Evolutionary conservation across 345 rosid genomes (phyloP).

Genomic region (Gossypium raimondii): DNA sequence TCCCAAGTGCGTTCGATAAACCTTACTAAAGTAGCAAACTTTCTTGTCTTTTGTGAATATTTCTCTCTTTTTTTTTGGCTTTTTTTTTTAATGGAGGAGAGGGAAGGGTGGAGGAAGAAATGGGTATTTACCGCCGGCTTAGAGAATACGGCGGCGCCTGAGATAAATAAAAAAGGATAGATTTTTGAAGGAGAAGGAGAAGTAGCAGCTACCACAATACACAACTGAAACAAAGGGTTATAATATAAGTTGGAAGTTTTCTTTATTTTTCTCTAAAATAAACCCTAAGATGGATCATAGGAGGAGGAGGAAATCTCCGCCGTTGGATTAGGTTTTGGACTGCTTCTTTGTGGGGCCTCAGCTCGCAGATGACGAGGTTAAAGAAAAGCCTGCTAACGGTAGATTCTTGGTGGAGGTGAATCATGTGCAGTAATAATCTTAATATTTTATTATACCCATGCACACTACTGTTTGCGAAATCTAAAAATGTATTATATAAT

Average conservation of each 20-base stretch:
- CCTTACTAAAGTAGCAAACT: constrained; percentile 6
- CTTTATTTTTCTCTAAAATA: neutral
- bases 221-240: neutral
- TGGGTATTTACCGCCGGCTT: constrained; percentile 47
- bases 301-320: constrained; percentile 20
- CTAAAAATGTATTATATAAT: too few species aligned
- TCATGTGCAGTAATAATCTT: too few species aligned
- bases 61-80: constrained; percentile 10
- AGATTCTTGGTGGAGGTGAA: neutral
- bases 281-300: constrained; percentile 26
- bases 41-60: constrained; percentile 8
- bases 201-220: constrained; percentile 13
- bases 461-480: too few species aligned
- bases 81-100: constrained; percentile 32
- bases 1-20: neutral
- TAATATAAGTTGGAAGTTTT: neutral
- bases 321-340: constrained; percentile 24
- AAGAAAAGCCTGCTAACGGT: neutral
- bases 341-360: constrained; percentile 9
- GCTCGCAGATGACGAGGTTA: neutral
- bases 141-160: constrained; percentile 47
- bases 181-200: neutral
- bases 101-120: constrained; percentile 38
- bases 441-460: too few species aligned
- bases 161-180: neutral